Conservation (phyloP, 768 basidiomycete species). For the Tricholoma hemisulphureum region DNA sequence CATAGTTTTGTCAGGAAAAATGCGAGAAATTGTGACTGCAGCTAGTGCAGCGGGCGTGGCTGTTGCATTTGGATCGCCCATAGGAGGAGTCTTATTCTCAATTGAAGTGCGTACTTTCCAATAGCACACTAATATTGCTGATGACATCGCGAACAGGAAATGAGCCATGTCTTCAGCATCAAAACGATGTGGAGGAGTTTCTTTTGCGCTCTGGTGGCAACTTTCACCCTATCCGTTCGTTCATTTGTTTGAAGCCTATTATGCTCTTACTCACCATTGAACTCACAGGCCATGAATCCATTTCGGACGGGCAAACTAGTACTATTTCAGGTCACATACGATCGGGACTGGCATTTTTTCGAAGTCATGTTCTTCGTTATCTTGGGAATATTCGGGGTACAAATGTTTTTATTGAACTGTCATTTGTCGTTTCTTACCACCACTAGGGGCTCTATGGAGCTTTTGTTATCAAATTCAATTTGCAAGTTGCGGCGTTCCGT, state of each 20-base stretch:
- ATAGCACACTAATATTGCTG: background rate
- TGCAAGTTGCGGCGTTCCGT: constrained; percentile 93
- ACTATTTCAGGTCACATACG: constrained; percentile 96
- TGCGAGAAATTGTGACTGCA: constrained; percentile 90
- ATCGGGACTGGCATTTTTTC: constrained; percentile 98
- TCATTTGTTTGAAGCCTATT: constrained; percentile 8
- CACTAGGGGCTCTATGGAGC: constrained; percentile 92
- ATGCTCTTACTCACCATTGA: constrained; percentile 2
- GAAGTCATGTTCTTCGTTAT: constrained; percentile 96
- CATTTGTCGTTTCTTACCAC: background rate
- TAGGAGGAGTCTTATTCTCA: constrained; percentile 96
- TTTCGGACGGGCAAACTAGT: constrained; percentile 98
- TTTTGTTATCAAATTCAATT: constrained; percentile 94
- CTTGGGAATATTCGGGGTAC: constrained; percentile 92
- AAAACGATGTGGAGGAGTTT: constrained; percentile 99
- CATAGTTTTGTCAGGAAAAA: constrained; percentile 50
- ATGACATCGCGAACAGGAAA: constrained; percentile 61
- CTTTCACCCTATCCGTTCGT: constrained; percentile 90
- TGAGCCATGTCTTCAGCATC: constrained; percentile 96
- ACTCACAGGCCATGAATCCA: constrained; percentile 87
- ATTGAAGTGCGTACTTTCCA: constrained; percentile 66
- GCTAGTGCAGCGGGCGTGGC: constrained; percentile 98
- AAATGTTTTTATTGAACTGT: constrained; percentile 18
- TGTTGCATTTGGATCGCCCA: constrained; percentile 97
- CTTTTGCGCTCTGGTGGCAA: constrained; percentile 95